These are phyloP conservation scores for Lomentospora prolificans DNA, from an alignment of 2,329 filamentous ascomycete genomes.

Conservation along the genomic window DNA sequence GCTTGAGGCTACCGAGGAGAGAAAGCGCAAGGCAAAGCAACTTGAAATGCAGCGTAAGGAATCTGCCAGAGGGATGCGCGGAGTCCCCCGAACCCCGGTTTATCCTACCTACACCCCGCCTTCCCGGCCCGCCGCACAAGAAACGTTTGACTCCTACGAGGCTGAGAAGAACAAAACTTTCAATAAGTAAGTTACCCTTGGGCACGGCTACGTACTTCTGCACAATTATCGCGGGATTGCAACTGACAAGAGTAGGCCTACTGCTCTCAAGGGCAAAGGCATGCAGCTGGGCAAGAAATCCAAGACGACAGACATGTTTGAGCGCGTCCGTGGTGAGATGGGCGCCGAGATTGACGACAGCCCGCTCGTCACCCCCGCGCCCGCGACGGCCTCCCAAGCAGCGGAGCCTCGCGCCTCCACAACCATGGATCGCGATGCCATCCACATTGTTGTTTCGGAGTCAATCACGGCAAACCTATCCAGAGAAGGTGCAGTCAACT, in stretches of 20 bases:
- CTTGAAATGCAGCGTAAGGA: conserved; percentile 98
- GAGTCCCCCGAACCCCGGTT: conserved; percentile 60
- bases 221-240: no score
- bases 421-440: conserved; percentile 68
- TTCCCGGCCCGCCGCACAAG: conserved; percentile 59
- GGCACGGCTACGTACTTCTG: conserved; percentile 4
- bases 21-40: conserved; percentile 97
- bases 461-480: conserved; percentile 83
- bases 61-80: conserved; percentile 49
- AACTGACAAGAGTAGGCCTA: conserved; percentile 30
- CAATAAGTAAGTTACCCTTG: conserved; percentile 53
- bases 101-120: conserved; percentile 88
- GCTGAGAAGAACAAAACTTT: conserved; percentile 92
- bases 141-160: conserved; percentile 89
- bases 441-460: conserved; percentile 83
- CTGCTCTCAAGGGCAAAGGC: conserved; percentile 80
- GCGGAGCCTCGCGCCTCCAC: conserved; percentile 50
- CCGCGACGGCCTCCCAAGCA: conserved; percentile 39
- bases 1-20: conserved; percentile 92
- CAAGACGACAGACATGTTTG: conserved; percentile 95
- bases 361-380: conserved; percentile 56
- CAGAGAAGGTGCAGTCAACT: conserved; percentile 77
- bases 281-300: conserved; percentile 99
- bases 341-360: conserved; percentile 74
- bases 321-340: conserved; percentile 84